Evolutionary conservation across 495 filamentous ascomycete species (phyloP).

Genomic region (Platismatia glauca): DNA sequence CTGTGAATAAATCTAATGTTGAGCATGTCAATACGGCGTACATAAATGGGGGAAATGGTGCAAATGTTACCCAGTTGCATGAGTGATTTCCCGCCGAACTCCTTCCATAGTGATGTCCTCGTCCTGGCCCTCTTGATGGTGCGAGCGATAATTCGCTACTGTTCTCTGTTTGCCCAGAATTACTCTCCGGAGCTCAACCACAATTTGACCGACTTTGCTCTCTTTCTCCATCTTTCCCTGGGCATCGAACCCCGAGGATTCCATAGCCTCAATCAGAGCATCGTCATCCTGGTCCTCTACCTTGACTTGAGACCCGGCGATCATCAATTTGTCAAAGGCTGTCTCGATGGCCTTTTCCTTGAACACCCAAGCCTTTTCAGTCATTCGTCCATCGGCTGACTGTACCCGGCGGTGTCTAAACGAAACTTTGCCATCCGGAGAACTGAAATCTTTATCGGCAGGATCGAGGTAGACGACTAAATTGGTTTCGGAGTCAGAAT

Average conservation of each 20-base stretch:
- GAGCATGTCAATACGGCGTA: neutral
- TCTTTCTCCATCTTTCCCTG: neutral
- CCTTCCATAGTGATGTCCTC: conserved; percentile 16
- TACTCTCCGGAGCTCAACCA: conserved; percentile 23
- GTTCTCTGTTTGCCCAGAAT: conserved; percentile 14
- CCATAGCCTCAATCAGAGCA: conserved; percentile 19
- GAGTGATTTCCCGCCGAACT: conserved; percentile 16
- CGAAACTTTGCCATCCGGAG: conserved; percentile 13
- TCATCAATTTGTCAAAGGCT: conserved; percentile 23
- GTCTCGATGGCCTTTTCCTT: conserved; percentile 28
- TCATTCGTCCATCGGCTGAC: conserved; percentile 20
- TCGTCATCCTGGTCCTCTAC: conserved; percentile 17
- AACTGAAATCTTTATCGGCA: conserved; percentile 12
- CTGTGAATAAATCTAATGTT: conserved; percentile 5
- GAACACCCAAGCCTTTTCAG: conserved; percentile 25
- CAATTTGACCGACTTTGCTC: conserved; percentile 25
- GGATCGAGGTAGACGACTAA: conserved; percentile 27
- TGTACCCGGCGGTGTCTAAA: conserved; percentile 20
- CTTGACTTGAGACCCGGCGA: conserved; percentile 8
- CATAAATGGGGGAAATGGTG: neutral
- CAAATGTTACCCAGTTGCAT: conserved; percentile 14
- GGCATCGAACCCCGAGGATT: conserved; percentile 10
- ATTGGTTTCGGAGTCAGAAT: too few species aligned
- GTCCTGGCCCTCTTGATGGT: conserved; percentile 17
- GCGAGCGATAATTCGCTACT: conserved; percentile 12